Conservation (phyloP, 495 filamentous ascomycete genomes). For the Talaromyces trachyspermus region DNA sequence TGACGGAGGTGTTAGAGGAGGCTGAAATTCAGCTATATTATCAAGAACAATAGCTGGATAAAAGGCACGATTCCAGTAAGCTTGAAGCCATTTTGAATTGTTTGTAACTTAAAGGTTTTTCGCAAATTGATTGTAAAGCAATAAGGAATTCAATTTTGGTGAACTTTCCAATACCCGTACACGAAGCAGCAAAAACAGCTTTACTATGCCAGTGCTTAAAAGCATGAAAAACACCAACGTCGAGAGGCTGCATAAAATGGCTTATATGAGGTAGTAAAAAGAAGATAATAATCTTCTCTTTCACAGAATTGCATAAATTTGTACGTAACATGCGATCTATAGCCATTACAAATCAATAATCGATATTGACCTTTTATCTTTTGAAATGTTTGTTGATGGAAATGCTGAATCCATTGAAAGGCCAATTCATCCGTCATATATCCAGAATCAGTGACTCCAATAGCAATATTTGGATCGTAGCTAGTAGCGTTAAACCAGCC, state of each 20-base stretch:
- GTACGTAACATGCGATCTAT: neutral
- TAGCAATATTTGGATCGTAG: neutral
- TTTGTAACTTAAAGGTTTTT: conserved; percentile 2
- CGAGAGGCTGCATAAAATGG: conserved; percentile 3
- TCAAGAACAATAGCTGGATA: too few relatives aligned
- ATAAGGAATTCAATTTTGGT: conserved; percentile 10
- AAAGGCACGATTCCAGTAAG: neutral
- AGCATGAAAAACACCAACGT: too few relatives aligned
- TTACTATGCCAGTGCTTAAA: neutral
- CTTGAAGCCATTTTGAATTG: neutral
- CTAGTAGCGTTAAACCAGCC: neutral
- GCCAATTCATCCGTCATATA: neutral
- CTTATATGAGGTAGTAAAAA: neutral
- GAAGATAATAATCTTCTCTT: neutral
- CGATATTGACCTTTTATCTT: conserved; percentile 2
- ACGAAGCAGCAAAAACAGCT: neutral
- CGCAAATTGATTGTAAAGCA: neutral
- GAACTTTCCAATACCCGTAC: conserved; percentile 1
- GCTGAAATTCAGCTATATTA: too few relatives aligned
- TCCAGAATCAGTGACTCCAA: neutral
- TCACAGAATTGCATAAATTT: conserved; percentile 4
- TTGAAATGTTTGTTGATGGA: conserved; percentile 1
- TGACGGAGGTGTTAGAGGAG: too few relatives aligned
- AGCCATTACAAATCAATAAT: conserved; percentile 2
- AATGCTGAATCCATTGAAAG: too few relatives aligned